Conservation (phyloP, 257 asterid species). For the Solanum microdontum region DNA sequence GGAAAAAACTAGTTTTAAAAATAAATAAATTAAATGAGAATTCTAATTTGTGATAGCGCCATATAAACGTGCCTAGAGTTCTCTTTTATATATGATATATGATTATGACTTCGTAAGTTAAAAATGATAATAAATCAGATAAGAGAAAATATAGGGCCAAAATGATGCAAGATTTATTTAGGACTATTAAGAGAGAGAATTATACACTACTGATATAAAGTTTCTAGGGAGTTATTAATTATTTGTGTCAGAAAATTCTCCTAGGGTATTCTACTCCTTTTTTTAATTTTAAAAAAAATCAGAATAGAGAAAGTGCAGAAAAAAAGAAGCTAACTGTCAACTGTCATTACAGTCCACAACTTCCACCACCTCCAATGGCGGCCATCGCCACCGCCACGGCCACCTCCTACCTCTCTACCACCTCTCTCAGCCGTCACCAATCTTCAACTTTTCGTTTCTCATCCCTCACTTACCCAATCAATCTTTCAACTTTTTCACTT, state of each 20-base stretch:
- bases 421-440: constrained; percentile 1
- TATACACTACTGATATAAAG: background rate
- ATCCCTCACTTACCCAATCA: background rate
- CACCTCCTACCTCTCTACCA: constrained; percentile 6
- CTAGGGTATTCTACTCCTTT: too few species aligned
- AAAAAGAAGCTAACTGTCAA: background rate
- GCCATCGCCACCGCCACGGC: constrained; percentile 10
- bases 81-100: too few species aligned
- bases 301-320: background rate
- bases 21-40: too few species aligned
- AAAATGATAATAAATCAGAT: background rate
- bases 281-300: background rate
- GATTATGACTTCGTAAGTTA: too few species aligned
- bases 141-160: background rate
- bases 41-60: too few species aligned
- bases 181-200: background rate
- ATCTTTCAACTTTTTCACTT: constrained; percentile 3
- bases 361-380: constrained; percentile 6
- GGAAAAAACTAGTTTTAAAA: too few species aligned
- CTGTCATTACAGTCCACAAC: constrained; percentile 2
- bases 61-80: too few species aligned
- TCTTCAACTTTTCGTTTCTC: background rate
- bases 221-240: background rate
- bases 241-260: background rate
- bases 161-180: background rate